These are phyloP conservation scores for Pulicaria dysenterica DNA, from an alignment of 129 eudicot species.

Conservation along the genomic window DNA sequence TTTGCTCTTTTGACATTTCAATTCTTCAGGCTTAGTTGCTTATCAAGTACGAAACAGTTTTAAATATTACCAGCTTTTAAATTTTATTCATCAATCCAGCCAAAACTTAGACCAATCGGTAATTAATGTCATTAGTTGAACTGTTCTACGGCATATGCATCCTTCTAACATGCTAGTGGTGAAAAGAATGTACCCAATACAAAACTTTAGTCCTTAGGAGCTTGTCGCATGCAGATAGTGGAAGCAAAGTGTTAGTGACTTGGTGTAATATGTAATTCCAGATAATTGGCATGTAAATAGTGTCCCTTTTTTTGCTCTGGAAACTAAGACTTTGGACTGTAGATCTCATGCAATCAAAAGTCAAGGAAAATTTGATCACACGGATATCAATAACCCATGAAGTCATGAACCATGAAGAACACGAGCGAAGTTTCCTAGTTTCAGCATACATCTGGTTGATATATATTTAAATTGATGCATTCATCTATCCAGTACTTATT, in stretches of 20 bases:
- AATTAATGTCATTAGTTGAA: background rate
- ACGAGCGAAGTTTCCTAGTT: background rate
- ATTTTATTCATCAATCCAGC: background rate
- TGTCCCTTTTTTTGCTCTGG: background rate
- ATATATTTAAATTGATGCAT: background rate
- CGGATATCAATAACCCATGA: background rate
- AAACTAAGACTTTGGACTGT: slow-evolving; percentile 7
- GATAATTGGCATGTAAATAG: background rate
- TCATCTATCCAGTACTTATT: slow-evolving; percentile 4
- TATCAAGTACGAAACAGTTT: background rate
- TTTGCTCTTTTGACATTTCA: slow-evolving; percentile 1
- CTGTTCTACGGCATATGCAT: slow-evolving; percentile 2
- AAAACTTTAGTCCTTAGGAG: slow-evolving; percentile 2
- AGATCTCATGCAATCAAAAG: slow-evolving; percentile 7
- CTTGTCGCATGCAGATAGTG: slow-evolving; percentile 3
- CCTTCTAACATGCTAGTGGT: no score
- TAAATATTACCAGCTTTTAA: background rate
- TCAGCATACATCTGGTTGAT: slow-evolving; percentile 2
- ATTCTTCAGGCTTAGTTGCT: background rate
- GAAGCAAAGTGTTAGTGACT: background rate
- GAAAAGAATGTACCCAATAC: background rate
- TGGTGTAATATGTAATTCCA: background rate
- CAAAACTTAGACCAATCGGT: background rate
- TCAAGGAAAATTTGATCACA: slow-evolving; percentile 8
- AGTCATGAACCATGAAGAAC: slow-evolving; percentile 6